Base-by-base conservation (phyloP, 2,329 filamentous ascomycete species). In the Aspergillus sp. region DNA sequence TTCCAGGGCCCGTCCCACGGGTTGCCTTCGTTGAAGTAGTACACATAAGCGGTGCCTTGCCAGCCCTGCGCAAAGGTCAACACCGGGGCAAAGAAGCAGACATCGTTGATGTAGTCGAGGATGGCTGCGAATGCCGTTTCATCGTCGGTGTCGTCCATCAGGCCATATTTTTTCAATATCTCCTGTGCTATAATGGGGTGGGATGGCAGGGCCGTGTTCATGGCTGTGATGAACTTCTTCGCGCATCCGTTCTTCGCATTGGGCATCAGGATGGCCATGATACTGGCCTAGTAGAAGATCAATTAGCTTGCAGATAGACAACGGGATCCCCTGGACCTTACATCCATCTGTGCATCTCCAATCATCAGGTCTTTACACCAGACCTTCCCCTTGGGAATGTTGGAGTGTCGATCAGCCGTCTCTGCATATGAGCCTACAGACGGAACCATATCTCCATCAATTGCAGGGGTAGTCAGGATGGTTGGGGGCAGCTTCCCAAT, bases 331-430 rank as follows among this genome's bases (percentile, higher is more conserved):
- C 6, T 6, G 14, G 16, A 16, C 14, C 70, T 60, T 64, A 76
- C 76, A 65, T 81, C 78, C 43, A 77, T 70, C 52, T 74, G 68
- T 19, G 75, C 75, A 53, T 80, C 74, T 14, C 78, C 79, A 36
- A 81, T 72, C 54, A 80, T 68, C 10, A 81, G 52, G n/a, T 70
- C 66, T 32, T 72, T 62, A 52, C 74, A 79, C 78, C 78, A 81
- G 9, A 67, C 63, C 34, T 69, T 72, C 0, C 73, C 78, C 4
- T 71, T 70, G 29, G 77, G 65, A 31, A 71, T 49, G 14, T 59
- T 63, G 2, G 67, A 64, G 9, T 63, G 54, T 5, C 43, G 51
- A 16, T 62, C 55, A 20, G 52, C 60, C 29, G 64, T 55, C 42
- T 61, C 56, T 11, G 62, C 53, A 47, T 64, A 66, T 10, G 63